Evolutionary conservation across 1,284 basidiomycete species (phyloP).

Genomic region (Vanrija sp.): DNA sequence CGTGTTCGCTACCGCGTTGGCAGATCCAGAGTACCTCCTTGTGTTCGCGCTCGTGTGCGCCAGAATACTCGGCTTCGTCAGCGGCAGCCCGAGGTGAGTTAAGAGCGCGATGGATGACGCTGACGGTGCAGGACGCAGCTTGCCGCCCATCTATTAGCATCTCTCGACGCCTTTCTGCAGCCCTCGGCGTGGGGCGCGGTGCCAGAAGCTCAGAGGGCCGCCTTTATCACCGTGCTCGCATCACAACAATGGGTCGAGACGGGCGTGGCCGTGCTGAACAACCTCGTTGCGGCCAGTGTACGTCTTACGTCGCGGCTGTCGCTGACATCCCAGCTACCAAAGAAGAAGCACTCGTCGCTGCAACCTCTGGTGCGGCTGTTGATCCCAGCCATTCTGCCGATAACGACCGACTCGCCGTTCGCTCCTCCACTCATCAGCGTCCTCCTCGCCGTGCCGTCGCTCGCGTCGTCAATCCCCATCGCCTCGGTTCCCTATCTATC

Average conservation of each 20-base stretch:
- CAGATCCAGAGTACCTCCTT: not conserved
- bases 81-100: constrained; percentile 9
- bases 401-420: constrained; percentile 11
- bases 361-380: constrained; percentile 31
- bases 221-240: constrained; percentile 12
- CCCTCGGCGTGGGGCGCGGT: constrained; percentile 13
- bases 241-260: constrained; percentile 31
- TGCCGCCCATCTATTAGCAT: constrained; percentile 9
- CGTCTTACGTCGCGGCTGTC: constrained; percentile 6
- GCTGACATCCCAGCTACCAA: constrained; percentile 17
- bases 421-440: constrained; percentile 31
- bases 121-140: constrained; percentile 15
- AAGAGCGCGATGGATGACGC: not conserved
- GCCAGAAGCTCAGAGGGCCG: not conserved
- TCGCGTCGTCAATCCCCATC: constrained; percentile 43
- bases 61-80: constrained; percentile 16
- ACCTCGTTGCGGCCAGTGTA: constrained; percentile 30
- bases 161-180: constrained; percentile 19
- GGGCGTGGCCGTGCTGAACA: constrained; percentile 24
- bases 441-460: constrained; percentile 42
- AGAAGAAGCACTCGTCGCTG: constrained; percentile 42
- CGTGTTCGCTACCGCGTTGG: not conserved
- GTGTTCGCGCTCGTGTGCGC: constrained; percentile 9
- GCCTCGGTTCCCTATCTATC: constrained; percentile 41
- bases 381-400: not conserved